A percentile compares a stretch with the other conserved stretches of the same genome.
phyloP scores from a whole-genome alignment of 805 yeast species.

The Danielozyma ontarioensis region DNA sequence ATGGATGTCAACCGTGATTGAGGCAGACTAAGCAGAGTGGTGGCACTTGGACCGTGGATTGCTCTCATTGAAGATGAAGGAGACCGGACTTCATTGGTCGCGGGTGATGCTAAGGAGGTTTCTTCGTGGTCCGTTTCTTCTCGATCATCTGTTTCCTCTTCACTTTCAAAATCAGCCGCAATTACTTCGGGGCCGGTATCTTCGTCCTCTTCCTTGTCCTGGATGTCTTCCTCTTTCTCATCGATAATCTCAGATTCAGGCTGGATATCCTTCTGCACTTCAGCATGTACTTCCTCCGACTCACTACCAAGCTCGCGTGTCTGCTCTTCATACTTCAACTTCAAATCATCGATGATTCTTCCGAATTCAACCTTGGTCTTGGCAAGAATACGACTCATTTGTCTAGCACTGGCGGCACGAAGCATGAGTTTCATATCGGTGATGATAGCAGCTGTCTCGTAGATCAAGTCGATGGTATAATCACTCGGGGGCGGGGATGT shows the following conservation, averaged over 20 bases:
- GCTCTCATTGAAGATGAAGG: not conserved
- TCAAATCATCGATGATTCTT: slow-evolving; percentile 18
- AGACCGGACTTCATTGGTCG: not conserved
- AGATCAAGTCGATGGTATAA: slow-evolving; percentile 50
- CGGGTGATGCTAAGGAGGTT: not conserved
- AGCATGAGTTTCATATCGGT: slow-evolving; percentile 62
- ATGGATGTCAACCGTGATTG: not conserved
- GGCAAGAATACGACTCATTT: slow-evolving; percentile 39
- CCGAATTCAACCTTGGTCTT: slow-evolving; percentile 24
- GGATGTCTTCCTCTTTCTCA: slow-evolving; percentile 1
- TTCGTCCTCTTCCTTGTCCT: not conserved
- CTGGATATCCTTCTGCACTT: not conserved
- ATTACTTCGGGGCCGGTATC: slow-evolving; percentile 1
- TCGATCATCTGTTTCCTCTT: not conserved
- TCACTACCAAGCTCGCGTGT: not conserved
- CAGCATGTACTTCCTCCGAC: not conserved
- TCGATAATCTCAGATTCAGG: not conserved
- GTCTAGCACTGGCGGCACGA: slow-evolving; percentile 49
- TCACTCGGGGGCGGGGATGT: slow-evolving; percentile 53
- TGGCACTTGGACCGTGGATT: not conserved
- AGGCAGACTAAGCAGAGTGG: not conserved
- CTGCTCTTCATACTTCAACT: slow-evolving; percentile 11
- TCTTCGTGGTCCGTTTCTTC: not conserved
- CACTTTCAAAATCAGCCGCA: not conserved
- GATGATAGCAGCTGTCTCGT: slow-evolving; percentile 56